phyloP scores from a whole-genome alignment of 2,329 filamentous ascomycete genomes.

The Talaromyces sp. region DNA sequence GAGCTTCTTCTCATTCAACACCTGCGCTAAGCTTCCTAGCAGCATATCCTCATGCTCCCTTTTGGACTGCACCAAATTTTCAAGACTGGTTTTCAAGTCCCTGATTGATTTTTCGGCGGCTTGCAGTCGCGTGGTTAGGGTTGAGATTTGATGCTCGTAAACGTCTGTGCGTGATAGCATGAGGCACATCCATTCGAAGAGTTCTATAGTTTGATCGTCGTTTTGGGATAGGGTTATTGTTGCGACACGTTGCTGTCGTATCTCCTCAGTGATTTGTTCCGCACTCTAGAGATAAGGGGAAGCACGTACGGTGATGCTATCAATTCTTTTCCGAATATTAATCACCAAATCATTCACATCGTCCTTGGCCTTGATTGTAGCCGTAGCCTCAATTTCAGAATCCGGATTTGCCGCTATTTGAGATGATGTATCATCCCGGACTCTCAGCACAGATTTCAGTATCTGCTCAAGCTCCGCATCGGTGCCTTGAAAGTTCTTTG shows the following conservation, averaged over 20 bases:
- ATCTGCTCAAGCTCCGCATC: slow-evolving; percentile 42
- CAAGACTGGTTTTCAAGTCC: slow-evolving; percentile 52
- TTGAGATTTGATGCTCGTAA: slow-evolving; percentile 42
- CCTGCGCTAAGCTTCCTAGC: slow-evolving; percentile 55
- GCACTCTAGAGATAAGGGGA: slow-evolving; percentile 6
- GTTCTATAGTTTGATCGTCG: slow-evolving; percentile 53
- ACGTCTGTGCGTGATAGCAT: slow-evolving; percentile 44
- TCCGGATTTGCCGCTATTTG: slow-evolving; percentile 12
- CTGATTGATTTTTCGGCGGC: slow-evolving; percentile 50
- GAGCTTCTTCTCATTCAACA: slow-evolving; percentile 62
- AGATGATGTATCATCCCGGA: slow-evolving; percentile 18
- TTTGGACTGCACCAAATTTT: slow-evolving; percentile 57
- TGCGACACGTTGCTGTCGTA: slow-evolving; percentile 51
- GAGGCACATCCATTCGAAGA: slow-evolving; percentile 55
- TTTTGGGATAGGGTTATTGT: slow-evolving; percentile 50
- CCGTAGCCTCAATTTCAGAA: slow-evolving; percentile 32
- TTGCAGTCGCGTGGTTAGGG: slow-evolving; percentile 39
- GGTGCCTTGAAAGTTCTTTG: slow-evolving; percentile 43
- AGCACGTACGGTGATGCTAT: slow-evolving; percentile 47
- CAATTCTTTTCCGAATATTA: slow-evolving; percentile 41
- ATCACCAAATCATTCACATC: slow-evolving; percentile 37
- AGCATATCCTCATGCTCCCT: slow-evolving; percentile 55
- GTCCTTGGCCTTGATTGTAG: slow-evolving; percentile 25
- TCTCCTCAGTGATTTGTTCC: slow-evolving; percentile 19
- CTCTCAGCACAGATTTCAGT: slow-evolving; percentile 34